Conservation (phyloP, 2,329 filamentous ascomycete species). For the Scleromitrula shiraiana region DNA sequence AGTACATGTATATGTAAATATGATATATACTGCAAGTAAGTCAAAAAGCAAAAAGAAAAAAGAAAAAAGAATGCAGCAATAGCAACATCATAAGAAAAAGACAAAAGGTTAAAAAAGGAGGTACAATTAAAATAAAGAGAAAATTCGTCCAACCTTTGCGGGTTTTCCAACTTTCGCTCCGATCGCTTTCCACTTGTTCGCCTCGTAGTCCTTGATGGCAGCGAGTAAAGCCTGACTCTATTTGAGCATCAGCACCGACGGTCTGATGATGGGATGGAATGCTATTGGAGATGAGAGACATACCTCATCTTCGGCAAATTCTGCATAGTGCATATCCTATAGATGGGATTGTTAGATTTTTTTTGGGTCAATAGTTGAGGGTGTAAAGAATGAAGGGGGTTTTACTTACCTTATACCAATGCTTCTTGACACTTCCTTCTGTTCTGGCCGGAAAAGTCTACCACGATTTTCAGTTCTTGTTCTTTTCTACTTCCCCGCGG, state of each 20-base stretch:
- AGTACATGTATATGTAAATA: too few relatives aligned
- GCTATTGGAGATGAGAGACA: slow-evolving; percentile 14
- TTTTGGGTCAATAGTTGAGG: not conserved
- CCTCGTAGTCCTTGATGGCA: slow-evolving; percentile 97
- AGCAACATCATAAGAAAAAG: not conserved
- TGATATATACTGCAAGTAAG: too few relatives aligned
- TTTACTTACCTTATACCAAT: slow-evolving; percentile 84
- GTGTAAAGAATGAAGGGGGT: not conserved
- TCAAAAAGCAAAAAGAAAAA: too few relatives aligned
- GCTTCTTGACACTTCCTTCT: slow-evolving; percentile 97
- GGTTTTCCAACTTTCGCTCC: slow-evolving; percentile 96
- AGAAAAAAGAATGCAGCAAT: too few relatives aligned
- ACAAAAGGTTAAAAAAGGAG: not conserved
- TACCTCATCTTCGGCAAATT: slow-evolving; percentile 97
- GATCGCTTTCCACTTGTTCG: slow-evolving; percentile 97
- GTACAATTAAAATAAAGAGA: not conserved
- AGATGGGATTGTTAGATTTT: slow-evolving; percentile 8
- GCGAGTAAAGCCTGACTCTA: slow-evolving; percentile 59
- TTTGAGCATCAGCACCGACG: slow-evolving; percentile 24
- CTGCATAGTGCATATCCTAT: slow-evolving; percentile 98
- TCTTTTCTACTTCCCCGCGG: not conserved
- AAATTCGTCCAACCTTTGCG: slow-evolving; percentile 59
- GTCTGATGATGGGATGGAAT: slow-evolving; percentile 5
- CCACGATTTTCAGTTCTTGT: slow-evolving; percentile 18
- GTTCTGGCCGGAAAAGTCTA: slow-evolving; percentile 88